Percentiles rank a stretch among this genome's conserved stretches.
These are phyloP conservation scores for Gloeopeniophorella convolvens DNA, from an alignment of 768 basidiomycete species.

Conservation along the genomic window DNA sequence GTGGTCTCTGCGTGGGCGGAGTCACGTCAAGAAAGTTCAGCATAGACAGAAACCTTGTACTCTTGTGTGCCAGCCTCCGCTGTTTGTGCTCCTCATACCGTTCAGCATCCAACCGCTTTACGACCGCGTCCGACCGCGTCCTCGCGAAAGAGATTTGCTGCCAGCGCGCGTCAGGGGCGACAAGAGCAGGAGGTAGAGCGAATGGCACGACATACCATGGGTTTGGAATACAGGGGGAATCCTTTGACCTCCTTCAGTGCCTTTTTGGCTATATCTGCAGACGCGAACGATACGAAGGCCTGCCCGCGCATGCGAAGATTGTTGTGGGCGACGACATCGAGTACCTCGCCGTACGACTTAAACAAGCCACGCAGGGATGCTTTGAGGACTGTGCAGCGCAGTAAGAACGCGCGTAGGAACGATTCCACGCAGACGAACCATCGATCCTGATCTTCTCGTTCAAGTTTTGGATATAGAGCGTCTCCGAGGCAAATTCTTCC, in stretches of 20 bases:
- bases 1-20: constrained; percentile 49
- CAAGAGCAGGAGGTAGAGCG: background rate
- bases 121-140: constrained; percentile 85
- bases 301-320: constrained; percentile 98
- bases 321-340: constrained; percentile 91
- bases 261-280: constrained; percentile 73
- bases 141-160: constrained; percentile 95
- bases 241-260: constrained; percentile 90
- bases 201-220: constrained; percentile 60
- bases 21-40: constrained; percentile 1
- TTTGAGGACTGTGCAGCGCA: constrained; percentile 63
- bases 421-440: constrained; percentile 35
- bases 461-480: constrained; percentile 92
- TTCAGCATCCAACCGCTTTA: constrained; percentile 63
- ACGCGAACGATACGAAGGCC: constrained; percentile 91
- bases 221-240: constrained; percentile 94
- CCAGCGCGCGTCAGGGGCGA: background rate
- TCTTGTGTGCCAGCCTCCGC: constrained; percentile 73
- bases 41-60: constrained; percentile 45
- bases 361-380: constrained; percentile 82
- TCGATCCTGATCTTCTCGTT: constrained; percentile 90
- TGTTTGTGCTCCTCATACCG: constrained; percentile 72
- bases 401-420: constrained; percentile 14
- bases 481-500: constrained; percentile 61
- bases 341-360: constrained; percentile 86